Base-by-base conservation (phyloP, 2,329 filamentous ascomycete species). In the Fusarium sp. region DNA sequence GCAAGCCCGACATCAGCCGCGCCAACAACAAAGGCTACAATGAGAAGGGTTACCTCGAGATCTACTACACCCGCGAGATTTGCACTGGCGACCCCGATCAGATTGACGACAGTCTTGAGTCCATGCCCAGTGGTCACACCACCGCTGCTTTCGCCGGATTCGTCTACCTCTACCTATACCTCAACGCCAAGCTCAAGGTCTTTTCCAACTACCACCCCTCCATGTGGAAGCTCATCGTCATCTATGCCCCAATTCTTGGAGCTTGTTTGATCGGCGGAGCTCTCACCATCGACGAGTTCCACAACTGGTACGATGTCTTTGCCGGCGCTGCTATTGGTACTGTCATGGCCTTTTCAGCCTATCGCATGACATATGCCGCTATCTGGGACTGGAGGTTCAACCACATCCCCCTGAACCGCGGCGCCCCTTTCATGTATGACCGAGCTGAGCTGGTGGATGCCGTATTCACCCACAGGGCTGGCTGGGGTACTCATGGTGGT, bases 141-240 rank as follows among this genome's bases (percentile, higher is more conserved):
- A 90, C 89, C 0, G 88, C 88, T 2, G 89, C 89, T 0, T 91
- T 90, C 62, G 88, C 90, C 0, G 88, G 88, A 2, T 89, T 88
- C 66, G 83, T 89, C 8, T 93, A 88, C 75, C 79, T 93, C 8
- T 90, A 86, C 70, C 81, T 93, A 11, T 93, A 92, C 81, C 82
- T 92, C 28, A 92, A 93, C 73, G 91, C 89, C 36, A 93, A 93
- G 80, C 81, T 93, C 40, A 93, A 93, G 80, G 86, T 92, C 53
- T 92, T 88, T 81, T 83, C 86, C 18, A 89, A 92, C 76, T 88
- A 91, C 75, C 89, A 91, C 62, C 87, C 91, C 0, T 84, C 87
- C 1, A 86, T 91, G 78, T 93, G 90, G 90, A 92, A 92, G 77
- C 80, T 92, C 5, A 81, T 87, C 5, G 83, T 85, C 10, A 81